Base-by-base conservation (phyloP, 164 flowering plant genomes). In the Brasenia schreberi region DNA sequence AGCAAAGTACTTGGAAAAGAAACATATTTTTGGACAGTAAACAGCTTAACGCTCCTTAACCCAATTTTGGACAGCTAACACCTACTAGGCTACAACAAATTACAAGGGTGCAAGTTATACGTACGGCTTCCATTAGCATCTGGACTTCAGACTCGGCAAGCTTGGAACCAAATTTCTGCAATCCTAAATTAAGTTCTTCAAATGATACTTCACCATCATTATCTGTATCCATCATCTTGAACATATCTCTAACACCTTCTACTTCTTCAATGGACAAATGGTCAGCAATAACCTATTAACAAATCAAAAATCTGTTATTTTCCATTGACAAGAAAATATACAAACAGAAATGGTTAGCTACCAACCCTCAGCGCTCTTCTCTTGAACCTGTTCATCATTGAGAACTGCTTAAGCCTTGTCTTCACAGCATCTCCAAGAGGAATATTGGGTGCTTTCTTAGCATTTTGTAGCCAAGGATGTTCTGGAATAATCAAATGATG, bases 381-480 rank as follows among this genome's bases (percentile, higher is more conserved):
- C 79, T 90, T 90, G 77, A 90, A 90, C 73, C 96, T 84, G 77
- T 90, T 90, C 93, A 90, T 85, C 90, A 90, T 74, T 18, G 97
- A 88, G 75, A 90, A 90, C 79, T 90, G 97, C 82, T 88, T 88
- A 18, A 90, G 86, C 78, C 97, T 84, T 63, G 97, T 81, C 74
- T 83, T 87, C 58, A 90, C 97, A 76, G 81, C 88, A 81, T 90
- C 97, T 44, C 97, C 97, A 73, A 90, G 95, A 65, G 89, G 85
- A 70, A 90, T 89, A 81, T 90, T 87, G 68, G 97, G 85, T 74
- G 96, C 96, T 69, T 88, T 90, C 72, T 85, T 90, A 63, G 92
- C 92, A 82, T 90, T 90, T 79, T 79, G 91, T 66, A 90, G 79
- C 97, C 97, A 90, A 61, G 96, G 84, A 75, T 90, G 96, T 75